Percentiles rank a stretch among this genome's conserved stretches.
Conservation (phyloP, 495 filamentous ascomycete species). For the Hypoxylon trugodes region DNA sequence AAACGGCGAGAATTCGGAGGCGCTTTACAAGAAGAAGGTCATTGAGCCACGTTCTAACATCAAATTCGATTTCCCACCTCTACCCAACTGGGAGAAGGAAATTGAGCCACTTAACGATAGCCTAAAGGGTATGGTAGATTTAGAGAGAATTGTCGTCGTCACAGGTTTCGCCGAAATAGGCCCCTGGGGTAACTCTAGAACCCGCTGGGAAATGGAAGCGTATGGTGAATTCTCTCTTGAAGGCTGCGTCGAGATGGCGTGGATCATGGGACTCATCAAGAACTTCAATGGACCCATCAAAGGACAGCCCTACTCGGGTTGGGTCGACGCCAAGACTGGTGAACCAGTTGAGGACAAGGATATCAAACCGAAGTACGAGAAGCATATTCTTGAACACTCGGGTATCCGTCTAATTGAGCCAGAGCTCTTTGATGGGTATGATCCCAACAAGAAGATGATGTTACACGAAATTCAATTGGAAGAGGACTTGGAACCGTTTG, state of each 20-base stretch:
- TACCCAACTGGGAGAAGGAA: slow-evolving; percentile 91
- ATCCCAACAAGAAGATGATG: slow-evolving; percentile 97
- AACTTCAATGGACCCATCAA: slow-evolving; percentile 99
- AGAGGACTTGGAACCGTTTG: slow-evolving; percentile 96
- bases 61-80: slow-evolving; percentile 90
- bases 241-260: slow-evolving; percentile 98
- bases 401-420: slow-evolving; percentile 98
- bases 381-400: slow-evolving; percentile 92
- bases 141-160: slow-evolving; percentile 97
- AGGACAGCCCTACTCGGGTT: slow-evolving; percentile 94
- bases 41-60: slow-evolving; percentile 96
- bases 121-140: slow-evolving; percentile 96
- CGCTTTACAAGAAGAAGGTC: slow-evolving; percentile 90
- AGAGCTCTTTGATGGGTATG: slow-evolving; percentile 95
- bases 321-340: slow-evolving; percentile 93
- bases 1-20: slow-evolving; percentile 91
- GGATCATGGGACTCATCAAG: slow-evolving; percentile 99
- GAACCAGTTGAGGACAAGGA: slow-evolving; percentile 99
- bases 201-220: slow-evolving; percentile 99
- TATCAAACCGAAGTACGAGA: slow-evolving; percentile 95
- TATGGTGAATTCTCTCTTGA: slow-evolving; percentile 96
- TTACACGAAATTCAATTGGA: slow-evolving; percentile 97
- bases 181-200: slow-evolving; percentile 97
- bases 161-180: slow-evolving; percentile 97
- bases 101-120: slow-evolving; percentile 85